Percentiles rank a stretch among this genome's conserved stretches.
These are phyloP conservation scores for Verruconis gallopava DNA, from an alignment of 2,329 filamentous ascomycete genomes.

Conservation along the genomic window DNA sequence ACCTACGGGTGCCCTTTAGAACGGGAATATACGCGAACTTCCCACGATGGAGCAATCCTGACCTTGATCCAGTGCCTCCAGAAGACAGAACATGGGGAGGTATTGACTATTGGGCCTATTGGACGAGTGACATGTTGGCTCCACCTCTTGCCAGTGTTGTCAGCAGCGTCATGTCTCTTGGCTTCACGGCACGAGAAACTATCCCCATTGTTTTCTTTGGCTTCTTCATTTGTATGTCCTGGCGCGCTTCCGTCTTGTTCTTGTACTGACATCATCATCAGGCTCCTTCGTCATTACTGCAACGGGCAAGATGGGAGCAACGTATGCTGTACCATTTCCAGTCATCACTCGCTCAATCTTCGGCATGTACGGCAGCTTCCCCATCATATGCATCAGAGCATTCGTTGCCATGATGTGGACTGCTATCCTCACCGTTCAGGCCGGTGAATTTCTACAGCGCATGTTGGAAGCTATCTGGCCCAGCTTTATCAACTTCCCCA, in stretches of 20 bases:
- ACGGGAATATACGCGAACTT: conserved; percentile 16
- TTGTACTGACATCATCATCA: background rate
- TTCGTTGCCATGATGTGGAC: conserved; percentile 29
- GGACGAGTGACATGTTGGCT: conserved; percentile 35
- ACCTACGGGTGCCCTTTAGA: conserved; percentile 25
- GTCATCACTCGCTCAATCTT: conserved; percentile 33
- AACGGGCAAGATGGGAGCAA: conserved; percentile 32
- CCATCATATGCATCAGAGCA: conserved; percentile 31
- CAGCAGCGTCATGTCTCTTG: conserved; percentile 29
- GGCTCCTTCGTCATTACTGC: conserved; percentile 32
- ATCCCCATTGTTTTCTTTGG: conserved; percentile 37
- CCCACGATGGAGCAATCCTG: conserved; percentile 36
- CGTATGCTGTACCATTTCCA: conserved; percentile 26
- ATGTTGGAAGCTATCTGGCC: conserved; percentile 33
- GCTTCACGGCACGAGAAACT: conserved; percentile 35
- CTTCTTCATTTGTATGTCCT: conserved; percentile 26
- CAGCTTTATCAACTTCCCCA: conserved; percentile 24
- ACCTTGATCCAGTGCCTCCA: conserved; percentile 27
- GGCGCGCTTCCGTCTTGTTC: background rate
- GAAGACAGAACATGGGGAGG: conserved; percentile 34
- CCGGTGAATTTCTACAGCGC: conserved; percentile 29
- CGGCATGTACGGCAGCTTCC: conserved; percentile 31
- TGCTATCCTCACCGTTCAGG: conserved; percentile 29
- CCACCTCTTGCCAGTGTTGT: conserved; percentile 29
- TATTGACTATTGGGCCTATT: conserved; percentile 35